A percentile compares a stretch with the other conserved stretches of the same genome.
phyloP scores from a whole-genome alignment of 441 rosid genomes.

The Gossypium schwendimanii region DNA sequence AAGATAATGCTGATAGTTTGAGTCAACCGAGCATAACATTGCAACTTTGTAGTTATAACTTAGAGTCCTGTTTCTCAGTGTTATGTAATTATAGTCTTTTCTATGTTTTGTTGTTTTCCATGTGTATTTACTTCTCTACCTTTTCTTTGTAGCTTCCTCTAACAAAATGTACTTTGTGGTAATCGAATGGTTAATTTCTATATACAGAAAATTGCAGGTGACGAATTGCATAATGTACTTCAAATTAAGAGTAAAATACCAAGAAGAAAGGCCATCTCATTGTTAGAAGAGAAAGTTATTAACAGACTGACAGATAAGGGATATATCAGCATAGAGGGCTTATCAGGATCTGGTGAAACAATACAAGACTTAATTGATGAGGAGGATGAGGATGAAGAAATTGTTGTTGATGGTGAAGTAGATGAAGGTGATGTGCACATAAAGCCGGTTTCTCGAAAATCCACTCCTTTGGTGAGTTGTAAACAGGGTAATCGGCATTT shows the following conservation, averaged over 20 bases:
- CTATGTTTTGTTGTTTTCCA: neutral
- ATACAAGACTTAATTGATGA: slow-evolving; percentile 63
- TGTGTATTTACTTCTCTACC: slow-evolving; percentile 2
- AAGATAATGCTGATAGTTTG: neutral
- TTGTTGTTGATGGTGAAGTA: slow-evolving; percentile 94
- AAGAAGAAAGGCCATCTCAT: slow-evolving; percentile 78
- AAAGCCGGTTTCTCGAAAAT: slow-evolving; percentile 66
- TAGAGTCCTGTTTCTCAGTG: neutral
- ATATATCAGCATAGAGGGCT: slow-evolving; percentile 57
- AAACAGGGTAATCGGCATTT: neutral
- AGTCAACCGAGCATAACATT: neutral
- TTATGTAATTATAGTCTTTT: neutral
- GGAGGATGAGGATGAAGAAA: slow-evolving; percentile 98
- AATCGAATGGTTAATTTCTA: slow-evolving; percentile 14
- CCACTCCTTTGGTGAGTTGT: slow-evolving; percentile 57
- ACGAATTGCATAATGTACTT: slow-evolving; percentile 62
- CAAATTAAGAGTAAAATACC: slow-evolving; percentile 78
- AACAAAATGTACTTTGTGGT: neutral
- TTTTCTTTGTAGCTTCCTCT: neutral
- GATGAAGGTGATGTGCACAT: slow-evolving; percentile 99
- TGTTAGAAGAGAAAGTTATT: slow-evolving; percentile 78
- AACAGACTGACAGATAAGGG: slow-evolving; percentile 81
- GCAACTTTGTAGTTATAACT: neutral
- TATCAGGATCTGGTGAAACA: slow-evolving; percentile 48
- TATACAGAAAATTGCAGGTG: slow-evolving; percentile 79